Evolutionary conservation across 768 basidiomycete genomes (phyloP).

Genomic region (Boletus fagicola): DNA sequence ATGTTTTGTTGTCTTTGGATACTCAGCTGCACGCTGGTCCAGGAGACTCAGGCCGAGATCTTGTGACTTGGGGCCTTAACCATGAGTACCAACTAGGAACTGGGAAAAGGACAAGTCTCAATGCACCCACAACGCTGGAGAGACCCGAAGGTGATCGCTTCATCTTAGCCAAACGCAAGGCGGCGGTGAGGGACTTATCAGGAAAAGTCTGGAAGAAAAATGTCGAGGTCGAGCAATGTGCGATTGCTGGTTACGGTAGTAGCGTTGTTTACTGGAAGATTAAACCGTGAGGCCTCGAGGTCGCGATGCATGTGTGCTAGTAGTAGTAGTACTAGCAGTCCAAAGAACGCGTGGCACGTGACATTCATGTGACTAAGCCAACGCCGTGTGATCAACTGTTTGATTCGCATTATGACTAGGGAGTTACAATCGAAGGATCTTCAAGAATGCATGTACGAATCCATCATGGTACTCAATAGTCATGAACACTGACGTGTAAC

Average conservation of each 20-base stretch:
- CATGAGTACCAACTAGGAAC: slow-evolving; percentile 74
- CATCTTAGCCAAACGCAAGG: slow-evolving; percentile 52
- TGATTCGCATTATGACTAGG: slow-evolving; percentile 21
- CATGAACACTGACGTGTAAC: slow-evolving; percentile 3
- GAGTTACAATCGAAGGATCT: slow-evolving; percentile 34
- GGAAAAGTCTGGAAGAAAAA: slow-evolving; percentile 60
- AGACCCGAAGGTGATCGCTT: slow-evolving; percentile 53
- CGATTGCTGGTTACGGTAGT: slow-evolving; percentile 59
- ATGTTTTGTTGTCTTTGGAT: slow-evolving; percentile 72
- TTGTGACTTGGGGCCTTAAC: slow-evolving; percentile 73
- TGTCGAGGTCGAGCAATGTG: slow-evolving; percentile 63
- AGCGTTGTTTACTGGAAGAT: slow-evolving; percentile 75
- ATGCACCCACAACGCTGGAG: slow-evolving; percentile 52
- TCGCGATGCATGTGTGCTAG: too few relatives aligned
- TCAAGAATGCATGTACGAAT: slow-evolving; percentile 35
- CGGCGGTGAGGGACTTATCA: slow-evolving; percentile 55
- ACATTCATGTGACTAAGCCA: slow-evolving; percentile 12
- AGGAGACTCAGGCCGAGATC: slow-evolving; percentile 57
- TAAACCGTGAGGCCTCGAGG: not conserved
- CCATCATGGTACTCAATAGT: not conserved
- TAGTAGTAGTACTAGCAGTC: too few relatives aligned
- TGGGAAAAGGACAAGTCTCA: slow-evolving; percentile 60
- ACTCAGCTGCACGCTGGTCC: slow-evolving; percentile 49
- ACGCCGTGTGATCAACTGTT: not conserved
- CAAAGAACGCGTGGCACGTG: slow-evolving; percentile 18